Base-by-base conservation (phyloP, 441 rosid species). In the Erodium texanum region DNA sequence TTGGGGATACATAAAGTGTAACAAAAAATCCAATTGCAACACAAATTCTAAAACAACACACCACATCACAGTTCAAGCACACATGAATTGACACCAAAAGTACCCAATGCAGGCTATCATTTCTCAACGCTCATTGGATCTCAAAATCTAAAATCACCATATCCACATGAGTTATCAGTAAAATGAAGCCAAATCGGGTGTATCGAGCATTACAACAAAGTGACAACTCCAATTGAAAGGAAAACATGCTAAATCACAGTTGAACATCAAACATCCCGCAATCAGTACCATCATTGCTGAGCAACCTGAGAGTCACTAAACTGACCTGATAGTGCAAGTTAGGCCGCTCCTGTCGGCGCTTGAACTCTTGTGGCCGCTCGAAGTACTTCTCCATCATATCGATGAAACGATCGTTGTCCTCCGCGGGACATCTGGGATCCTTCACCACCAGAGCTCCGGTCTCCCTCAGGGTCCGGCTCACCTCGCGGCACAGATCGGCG, bases 391-490 rank as follows among this genome's bases (percentile, higher is more conserved):
- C 61, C 61, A 54, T 54, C 61, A 54, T 54, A 54, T 54, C 61
- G 9, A 54, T 56, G 72, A 73, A 73, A 15, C 73, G 69, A 15
- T 73, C 76, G 69, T 73, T 73, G 69, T 73, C 76, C 15, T 64
- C 61, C 16, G 72, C 76, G 66, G 76, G 66, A 66, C 76, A 73
- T 38, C 76, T 56, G 45, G 76, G 76, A 29, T 73, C 76, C 73
- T 73, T 73, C 32, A 73, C 76, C 22, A 73, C 72, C 48, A 73
- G 58, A 18, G 76, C 76, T 32, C 76, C 76, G 61, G 76, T 69
- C 16, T 73, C 76, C 32, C 73, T 54, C 50, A 68, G 73, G 65
- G 65, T 41, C 7, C 73, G 72, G 59, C 72, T 68, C 20, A 73
- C 73, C 65, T 73, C 66, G 56, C 41, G 45, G 72, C 76, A 73